A percentile compares a stretch with the other conserved stretches of the same genome.
Conservation (phyloP, 2,329 filamentous ascomycete species). For the Fusarium sp. region DNA sequence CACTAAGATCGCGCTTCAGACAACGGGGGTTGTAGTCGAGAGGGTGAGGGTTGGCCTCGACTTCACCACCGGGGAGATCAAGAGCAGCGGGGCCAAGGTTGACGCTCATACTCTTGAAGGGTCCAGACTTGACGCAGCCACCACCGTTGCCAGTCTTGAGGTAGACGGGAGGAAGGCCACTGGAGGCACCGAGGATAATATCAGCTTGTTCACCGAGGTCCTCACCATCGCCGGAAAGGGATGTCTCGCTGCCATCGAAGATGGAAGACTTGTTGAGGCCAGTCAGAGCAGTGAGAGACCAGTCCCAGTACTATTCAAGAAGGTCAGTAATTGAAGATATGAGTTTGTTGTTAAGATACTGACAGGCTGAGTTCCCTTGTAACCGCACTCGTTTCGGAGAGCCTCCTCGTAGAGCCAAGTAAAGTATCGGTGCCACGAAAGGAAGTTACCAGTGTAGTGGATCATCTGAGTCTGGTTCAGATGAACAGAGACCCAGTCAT, state of each 20-base stretch:
- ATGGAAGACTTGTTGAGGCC: constrained; percentile 58
- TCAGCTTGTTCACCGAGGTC: constrained; percentile 42
- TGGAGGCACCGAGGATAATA: constrained; percentile 47
- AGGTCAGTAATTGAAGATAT: constrained; percentile 9
- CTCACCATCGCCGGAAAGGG: constrained; percentile 60
- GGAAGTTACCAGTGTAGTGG: constrained; percentile 55
- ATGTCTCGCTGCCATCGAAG: constrained; percentile 62
- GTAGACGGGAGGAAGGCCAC: constrained; percentile 41
- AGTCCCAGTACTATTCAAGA: constrained; percentile 59
- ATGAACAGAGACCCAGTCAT: constrained; percentile 64
- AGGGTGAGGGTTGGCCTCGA: constrained; percentile 37
- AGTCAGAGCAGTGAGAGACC: constrained; percentile 54
- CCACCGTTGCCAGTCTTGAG: constrained; percentile 65
- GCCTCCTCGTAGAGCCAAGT: constrained; percentile 51
- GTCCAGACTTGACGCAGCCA: constrained; percentile 65
- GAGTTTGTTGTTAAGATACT: background rate
- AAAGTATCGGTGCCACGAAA: constrained; percentile 52
- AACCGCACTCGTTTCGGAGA: constrained; percentile 51
- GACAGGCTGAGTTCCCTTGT: constrained; percentile 57
- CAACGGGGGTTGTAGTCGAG: constrained; percentile 59
- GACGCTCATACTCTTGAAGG: constrained; percentile 59
- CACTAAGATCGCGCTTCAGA: constrained; percentile 54
- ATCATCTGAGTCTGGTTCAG: constrained; percentile 61
- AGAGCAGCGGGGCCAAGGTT: constrained; percentile 56
- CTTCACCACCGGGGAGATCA: constrained; percentile 45